These are phyloP conservation scores for Cinchona pubescens DNA, from an alignment of 257 asterid species.

Conservation along the genomic window DNA sequence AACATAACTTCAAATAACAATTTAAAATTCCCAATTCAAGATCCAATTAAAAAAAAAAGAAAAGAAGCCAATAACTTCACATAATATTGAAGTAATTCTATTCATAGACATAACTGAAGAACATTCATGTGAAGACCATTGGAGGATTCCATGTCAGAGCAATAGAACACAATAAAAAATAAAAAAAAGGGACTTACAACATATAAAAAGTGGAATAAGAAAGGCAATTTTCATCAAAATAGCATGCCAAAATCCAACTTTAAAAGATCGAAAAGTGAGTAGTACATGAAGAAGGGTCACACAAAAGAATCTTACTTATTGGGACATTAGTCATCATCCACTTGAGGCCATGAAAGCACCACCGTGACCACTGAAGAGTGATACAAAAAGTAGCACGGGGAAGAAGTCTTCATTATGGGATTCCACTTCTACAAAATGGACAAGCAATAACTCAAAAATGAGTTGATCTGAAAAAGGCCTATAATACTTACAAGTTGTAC, in stretches of 20 bases:
- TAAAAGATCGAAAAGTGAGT: not conserved
- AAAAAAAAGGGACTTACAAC: not conserved
- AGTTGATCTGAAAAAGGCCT: not conserved
- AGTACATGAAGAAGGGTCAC: not conserved
- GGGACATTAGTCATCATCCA: not conserved
- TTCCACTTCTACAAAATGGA: conserved; percentile 17
- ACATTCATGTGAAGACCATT: not conserved
- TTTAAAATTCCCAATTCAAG: not conserved
- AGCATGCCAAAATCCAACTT: not conserved
- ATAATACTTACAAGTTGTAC: not conserved
- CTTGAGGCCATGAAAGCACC: not conserved
- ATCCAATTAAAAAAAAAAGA: too few relatives aligned
- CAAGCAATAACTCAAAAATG: not conserved
- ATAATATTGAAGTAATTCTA: not conserved
- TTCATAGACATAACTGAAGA: not conserved
- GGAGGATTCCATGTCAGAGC: not conserved
- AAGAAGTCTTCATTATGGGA: too few relatives aligned
- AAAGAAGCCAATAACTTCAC: conserved; percentile 3
- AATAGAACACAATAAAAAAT: conserved; percentile 2
- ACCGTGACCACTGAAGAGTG: not conserved
- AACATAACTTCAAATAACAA: not conserved
- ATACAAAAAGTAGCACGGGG: not conserved
- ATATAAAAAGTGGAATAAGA: not conserved
- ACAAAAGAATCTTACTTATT: not conserved
- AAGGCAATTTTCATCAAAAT: not conserved